Percentiles rank a stretch among this genome's conserved stretches.
Evolutionary conservation across 2,329 filamentous ascomycete genomes (phyloP).

Genomic region (Diaporthe helianthi): DNA sequence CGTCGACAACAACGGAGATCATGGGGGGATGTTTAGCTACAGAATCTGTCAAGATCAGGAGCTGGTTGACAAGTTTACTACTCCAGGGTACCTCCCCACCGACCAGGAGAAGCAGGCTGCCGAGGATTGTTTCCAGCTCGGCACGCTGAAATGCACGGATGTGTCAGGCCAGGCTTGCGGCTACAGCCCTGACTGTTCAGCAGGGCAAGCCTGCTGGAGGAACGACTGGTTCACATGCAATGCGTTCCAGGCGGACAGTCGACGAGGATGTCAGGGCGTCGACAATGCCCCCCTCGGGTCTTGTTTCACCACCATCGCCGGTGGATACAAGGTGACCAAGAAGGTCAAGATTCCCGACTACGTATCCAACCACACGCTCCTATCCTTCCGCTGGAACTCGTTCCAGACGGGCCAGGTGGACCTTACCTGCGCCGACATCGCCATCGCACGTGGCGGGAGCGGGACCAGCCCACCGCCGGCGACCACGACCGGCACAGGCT

Average conservation of each 20-base stretch:
- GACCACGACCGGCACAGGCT: slow-evolving; percentile 39
- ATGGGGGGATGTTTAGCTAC: slow-evolving; percentile 64
- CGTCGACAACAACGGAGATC: slow-evolving; percentile 62
- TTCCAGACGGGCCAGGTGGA: slow-evolving; percentile 63
- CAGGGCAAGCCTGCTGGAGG: slow-evolving; percentile 52
- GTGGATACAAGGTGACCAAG: slow-evolving; percentile 60
- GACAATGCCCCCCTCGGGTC: slow-evolving; percentile 52
- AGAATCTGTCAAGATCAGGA: slow-evolving; percentile 60
- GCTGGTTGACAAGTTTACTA: slow-evolving; percentile 57
- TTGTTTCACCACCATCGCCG: slow-evolving; percentile 59
- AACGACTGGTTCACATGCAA: slow-evolving; percentile 65
- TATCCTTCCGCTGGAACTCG: slow-evolving; percentile 62
- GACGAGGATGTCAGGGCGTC: slow-evolving; percentile 54
- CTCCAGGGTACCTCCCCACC: slow-evolving; percentile 55
- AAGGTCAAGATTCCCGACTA: slow-evolving; percentile 58
- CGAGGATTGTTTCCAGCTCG: slow-evolving; percentile 58
- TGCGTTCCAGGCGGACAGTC: slow-evolving; percentile 46
- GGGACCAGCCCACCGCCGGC: slow-evolving; percentile 32
- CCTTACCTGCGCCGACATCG: slow-evolving; percentile 60
- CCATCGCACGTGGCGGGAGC: slow-evolving; percentile 43
- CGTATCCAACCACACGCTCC: slow-evolving; percentile 55
- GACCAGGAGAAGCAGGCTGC: slow-evolving; percentile 59
- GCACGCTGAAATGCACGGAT: slow-evolving; percentile 56
- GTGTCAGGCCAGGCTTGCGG: slow-evolving; percentile 57
- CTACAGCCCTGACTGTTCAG: slow-evolving; percentile 55